Evolutionary conservation across 2,329 filamentous ascomycete genomes (phyloP).

Genomic region (Colletotrichum siamense): DNA sequence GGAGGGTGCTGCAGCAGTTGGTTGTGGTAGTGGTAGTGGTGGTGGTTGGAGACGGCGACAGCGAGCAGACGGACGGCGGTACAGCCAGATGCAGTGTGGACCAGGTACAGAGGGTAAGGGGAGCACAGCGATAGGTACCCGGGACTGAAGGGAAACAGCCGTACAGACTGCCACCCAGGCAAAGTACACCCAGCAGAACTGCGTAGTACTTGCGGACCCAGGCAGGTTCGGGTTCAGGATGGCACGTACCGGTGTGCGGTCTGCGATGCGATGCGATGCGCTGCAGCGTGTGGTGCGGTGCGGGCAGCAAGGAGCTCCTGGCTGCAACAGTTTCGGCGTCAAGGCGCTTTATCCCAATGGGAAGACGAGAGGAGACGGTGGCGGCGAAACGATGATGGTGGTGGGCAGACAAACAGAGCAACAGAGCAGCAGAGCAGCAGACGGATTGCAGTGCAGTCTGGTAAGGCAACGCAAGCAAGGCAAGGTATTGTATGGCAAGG

Average conservation of each 20-base stretch:
- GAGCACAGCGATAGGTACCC: neutral
- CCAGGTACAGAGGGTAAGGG: neutral
- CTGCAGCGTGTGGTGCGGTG: constrained; percentile 1
- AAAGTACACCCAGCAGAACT: neutral
- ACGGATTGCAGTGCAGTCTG: neutral
- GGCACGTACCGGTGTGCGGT: constrained; percentile 15
- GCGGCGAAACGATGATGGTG: neutral
- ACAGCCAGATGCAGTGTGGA: neutral
- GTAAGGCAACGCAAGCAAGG: neutral
- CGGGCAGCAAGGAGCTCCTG: constrained; percentile 26
- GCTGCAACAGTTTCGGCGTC: constrained; percentile 34
- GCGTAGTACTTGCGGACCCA: neutral
- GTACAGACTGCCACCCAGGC: neutral
- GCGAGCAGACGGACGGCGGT: neutral
- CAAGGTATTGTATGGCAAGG: too few species aligned
- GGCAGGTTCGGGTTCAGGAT: neutral
- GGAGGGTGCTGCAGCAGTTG: neutral
- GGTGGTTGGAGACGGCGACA: neutral
- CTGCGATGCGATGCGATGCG: constrained; percentile 13
- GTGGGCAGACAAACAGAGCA: neutral
- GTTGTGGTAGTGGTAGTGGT: neutral
- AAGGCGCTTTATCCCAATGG: constrained; percentile 21
- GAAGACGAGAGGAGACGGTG: neutral
- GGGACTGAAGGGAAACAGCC: neutral
- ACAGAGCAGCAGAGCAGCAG: neutral